Percentiles rank a stretch among this genome's conserved stretches.
These are phyloP conservation scores for Cruciata laevipes DNA, from an alignment of 257 asterid species.

Conservation along the genomic window DNA sequence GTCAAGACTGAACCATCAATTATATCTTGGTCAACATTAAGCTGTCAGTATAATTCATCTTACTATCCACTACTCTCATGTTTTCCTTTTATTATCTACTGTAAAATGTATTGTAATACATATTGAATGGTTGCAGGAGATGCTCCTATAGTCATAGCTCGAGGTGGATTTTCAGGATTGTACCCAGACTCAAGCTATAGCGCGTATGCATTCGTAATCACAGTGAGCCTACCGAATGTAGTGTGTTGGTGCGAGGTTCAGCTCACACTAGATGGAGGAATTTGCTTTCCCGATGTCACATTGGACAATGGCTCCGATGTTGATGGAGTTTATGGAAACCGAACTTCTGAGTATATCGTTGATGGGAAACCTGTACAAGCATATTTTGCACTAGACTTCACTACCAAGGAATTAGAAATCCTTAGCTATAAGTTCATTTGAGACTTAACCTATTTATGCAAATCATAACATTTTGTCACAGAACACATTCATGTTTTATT, in stretches of 20 bases:
- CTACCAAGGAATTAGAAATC: conserved; percentile 26
- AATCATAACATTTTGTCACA: too few species aligned
- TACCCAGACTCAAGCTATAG: conserved; percentile 60
- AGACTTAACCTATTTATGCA: too few species aligned
- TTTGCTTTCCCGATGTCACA: conserved; percentile 58
- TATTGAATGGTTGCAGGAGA: conserved; percentile 31
- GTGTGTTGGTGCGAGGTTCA: conserved; percentile 74
- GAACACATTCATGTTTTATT: too few species aligned
- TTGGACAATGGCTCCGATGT: conserved; percentile 44
- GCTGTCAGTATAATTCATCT: too few species aligned
- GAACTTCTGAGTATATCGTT: conserved; percentile 33
- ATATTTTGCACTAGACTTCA: conserved; percentile 59
- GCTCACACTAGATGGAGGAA: conserved; percentile 75
- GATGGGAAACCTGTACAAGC: conserved; percentile 45
- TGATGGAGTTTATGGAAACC: not conserved
- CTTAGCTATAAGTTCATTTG: conserved; percentile 39
- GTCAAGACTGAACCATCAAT: too few species aligned
- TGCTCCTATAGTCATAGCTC: conserved; percentile 61
- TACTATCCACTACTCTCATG: too few species aligned
- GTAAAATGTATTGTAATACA: too few species aligned
- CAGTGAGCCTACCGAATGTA: conserved; percentile 26
- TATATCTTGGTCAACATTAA: too few species aligned
- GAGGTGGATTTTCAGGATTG: conserved; percentile 81
- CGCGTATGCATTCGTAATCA: conserved; percentile 37
- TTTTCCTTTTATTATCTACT: too few species aligned